These are phyloP conservation scores for Yamagishiella unicocca DNA, from an alignment of 139 green algal genomes.

Conservation along the genomic window DNA sequence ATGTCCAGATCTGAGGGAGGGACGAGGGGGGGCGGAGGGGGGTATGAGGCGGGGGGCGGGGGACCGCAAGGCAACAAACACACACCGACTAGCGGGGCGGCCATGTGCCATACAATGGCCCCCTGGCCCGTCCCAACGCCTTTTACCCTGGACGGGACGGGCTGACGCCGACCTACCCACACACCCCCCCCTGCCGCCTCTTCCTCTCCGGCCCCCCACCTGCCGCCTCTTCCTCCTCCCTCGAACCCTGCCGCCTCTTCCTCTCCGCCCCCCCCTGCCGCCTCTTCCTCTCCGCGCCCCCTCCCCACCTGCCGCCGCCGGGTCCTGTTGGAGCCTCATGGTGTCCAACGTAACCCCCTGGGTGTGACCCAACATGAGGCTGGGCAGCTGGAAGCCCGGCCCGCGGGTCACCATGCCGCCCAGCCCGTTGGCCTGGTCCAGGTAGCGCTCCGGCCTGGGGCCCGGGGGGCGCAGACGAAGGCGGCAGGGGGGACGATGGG, in stretches of 20 bases:
- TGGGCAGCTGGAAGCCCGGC: constrained; percentile 43
- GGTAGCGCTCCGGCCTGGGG: constrained; percentile 54
- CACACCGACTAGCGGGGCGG: too few species aligned
- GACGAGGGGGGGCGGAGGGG: background rate
- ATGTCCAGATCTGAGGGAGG: constrained; percentile 13
- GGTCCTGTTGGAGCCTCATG: constrained; percentile 3
- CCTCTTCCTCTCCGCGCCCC: background rate
- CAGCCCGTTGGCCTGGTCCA: constrained; percentile 39
- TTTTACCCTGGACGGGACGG: too few species aligned
- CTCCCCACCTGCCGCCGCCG: background rate
- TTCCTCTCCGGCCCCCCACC: background rate
- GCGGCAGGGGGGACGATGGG: background rate
- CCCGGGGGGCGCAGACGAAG: background rate
- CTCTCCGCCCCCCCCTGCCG: background rate
- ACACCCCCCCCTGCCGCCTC: background rate
- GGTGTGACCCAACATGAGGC: constrained; percentile 21
- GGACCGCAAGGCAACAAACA: too few species aligned
- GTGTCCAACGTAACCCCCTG: constrained; percentile 40
- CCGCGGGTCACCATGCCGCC: constrained; percentile 43
- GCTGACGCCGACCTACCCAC: too few species aligned
- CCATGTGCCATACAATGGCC: too few species aligned
- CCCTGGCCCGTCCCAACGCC: too few species aligned
- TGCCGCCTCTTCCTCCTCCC: background rate
- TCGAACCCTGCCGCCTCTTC: background rate
- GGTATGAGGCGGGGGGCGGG: too few species aligned